phyloP scores from a whole-genome alignment of 2,329 filamentous ascomycete species.

The Zymoseptoria brevis region DNA sequence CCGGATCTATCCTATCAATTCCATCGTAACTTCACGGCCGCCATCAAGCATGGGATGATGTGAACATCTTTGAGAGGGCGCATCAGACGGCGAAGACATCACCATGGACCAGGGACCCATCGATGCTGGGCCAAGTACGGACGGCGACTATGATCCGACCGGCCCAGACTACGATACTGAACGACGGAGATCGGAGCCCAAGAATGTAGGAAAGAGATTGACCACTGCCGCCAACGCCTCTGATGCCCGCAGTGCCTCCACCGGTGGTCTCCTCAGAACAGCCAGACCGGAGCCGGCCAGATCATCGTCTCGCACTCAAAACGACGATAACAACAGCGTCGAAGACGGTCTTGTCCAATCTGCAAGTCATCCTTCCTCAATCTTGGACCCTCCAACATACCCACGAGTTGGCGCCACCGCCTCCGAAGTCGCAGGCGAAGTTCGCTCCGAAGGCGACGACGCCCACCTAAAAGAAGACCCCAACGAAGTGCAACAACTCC shows the following conservation, averaged over 20 bases:
- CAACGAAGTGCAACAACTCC: conserved; percentile 8
- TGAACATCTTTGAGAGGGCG: background rate
- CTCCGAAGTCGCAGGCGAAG: conserved; percentile 19
- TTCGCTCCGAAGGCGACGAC: conserved; percentile 14
- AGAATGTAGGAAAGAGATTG: conserved; percentile 1
- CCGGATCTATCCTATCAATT: too few relatives aligned
- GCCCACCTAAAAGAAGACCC: conserved; percentile 16
- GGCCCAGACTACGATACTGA: conserved; percentile 12
- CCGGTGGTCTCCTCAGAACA: background rate
- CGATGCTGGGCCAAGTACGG: conserved; percentile 22
- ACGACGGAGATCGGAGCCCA: conserved; percentile 10
- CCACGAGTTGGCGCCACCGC: conserved; percentile 23
- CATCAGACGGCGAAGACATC: background rate
- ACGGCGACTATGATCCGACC: conserved; percentile 20
- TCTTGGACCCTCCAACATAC: conserved; percentile 19
- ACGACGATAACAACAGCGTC: conserved; percentile 9
- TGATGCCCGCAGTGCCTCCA: background rate
- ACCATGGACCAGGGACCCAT: conserved; percentile 26
- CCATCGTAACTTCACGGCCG: too few relatives aligned
- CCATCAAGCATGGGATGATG: background rate
- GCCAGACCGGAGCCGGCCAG: conserved; percentile 1
- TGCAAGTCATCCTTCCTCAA: background rate
- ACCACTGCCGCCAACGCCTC: conserved; percentile 2
- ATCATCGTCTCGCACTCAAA: conserved; percentile 2
- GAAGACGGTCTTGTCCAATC: background rate